Percentiles rank a stretch among this genome's conserved stretches.
Evolutionary conservation across 148 eudicot genomes (phyloP).

Genomic region (Polygonum maritimum): DNA sequence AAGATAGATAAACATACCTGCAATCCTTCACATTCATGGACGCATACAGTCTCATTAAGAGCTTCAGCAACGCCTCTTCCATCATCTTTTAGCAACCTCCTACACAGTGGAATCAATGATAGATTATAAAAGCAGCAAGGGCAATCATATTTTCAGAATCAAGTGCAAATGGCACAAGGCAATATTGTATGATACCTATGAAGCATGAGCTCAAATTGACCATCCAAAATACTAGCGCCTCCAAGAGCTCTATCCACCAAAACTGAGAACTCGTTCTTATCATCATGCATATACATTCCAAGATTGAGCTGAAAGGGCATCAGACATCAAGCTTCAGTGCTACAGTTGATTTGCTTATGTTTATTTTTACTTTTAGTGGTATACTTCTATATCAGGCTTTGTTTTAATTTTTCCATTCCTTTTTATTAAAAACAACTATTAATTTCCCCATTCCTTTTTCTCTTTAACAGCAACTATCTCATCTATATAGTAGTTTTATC

Average conservation of each 20-base stretch:
- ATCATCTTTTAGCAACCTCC: constrained; percentile 86
- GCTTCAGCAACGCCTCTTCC: constrained; percentile 84
- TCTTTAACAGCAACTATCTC: background rate
- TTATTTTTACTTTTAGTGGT: background rate
- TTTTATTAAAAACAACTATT: background rate
- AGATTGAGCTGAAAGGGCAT: constrained; percentile 61
- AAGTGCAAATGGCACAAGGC: background rate
- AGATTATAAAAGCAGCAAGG: background rate
- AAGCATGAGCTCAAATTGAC: constrained; percentile 92
- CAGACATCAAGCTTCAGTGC: background rate
- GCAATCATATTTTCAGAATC: constrained; percentile 6
- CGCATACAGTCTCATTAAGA: constrained; percentile 81
- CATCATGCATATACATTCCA: constrained; percentile 78
- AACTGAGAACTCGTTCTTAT: constrained; percentile 58
- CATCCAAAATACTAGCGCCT: constrained; percentile 87
- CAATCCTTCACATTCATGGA: constrained; percentile 54
- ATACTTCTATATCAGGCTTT: background rate
- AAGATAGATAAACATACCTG: constrained; percentile 35
- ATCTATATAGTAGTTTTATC: background rate
- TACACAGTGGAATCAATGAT: constrained; percentile 16
- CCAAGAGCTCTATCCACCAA: constrained; percentile 95
- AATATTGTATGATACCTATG: constrained; percentile 49
- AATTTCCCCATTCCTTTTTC: background rate
- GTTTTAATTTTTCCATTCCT: background rate
- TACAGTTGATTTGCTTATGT: background rate